Conservation (phyloP, 2,329 filamentous ascomycete species). For the Sporothrix curviconia region DNA sequence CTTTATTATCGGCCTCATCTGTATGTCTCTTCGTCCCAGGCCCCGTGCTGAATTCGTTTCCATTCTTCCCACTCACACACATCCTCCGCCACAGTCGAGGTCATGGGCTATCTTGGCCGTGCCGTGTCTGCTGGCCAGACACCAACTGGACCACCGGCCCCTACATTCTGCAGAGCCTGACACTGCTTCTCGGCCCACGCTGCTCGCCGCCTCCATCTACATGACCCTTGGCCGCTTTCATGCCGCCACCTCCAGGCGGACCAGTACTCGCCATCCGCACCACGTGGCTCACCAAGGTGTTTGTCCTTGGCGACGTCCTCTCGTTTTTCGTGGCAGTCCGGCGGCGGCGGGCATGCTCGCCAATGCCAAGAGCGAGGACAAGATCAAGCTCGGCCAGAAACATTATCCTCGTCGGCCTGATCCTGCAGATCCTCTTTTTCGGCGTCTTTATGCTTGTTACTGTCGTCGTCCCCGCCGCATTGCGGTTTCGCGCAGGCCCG, state of each 20-base stretch:
- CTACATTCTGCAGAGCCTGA: conserved; percentile 36
- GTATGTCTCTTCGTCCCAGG: no score
- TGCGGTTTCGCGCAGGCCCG: neutral
- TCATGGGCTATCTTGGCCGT: conserved; percentile 10
- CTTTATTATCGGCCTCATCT: conserved; percentile 16
- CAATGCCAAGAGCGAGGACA: conserved; percentile 18
- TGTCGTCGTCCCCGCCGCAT: conserved; percentile 6
- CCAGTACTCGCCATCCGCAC: conserved; percentile 25
- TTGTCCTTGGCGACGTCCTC: conserved; percentile 40
- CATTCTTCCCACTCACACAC: neutral
- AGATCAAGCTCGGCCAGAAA: conserved; percentile 33
- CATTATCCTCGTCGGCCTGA: conserved; percentile 39
- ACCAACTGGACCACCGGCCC: conserved; percentile 27
- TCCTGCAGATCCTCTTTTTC: conserved; percentile 44
- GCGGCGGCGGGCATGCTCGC: conserved; percentile 32
- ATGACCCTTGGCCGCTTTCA: conserved; percentile 42
- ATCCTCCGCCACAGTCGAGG: conserved; percentile 4
- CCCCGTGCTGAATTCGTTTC: neutral
- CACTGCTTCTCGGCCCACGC: conserved; percentile 39
- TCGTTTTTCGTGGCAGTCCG: conserved; percentile 38
- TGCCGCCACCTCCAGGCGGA: conserved; percentile 32
- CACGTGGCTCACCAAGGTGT: conserved; percentile 40
- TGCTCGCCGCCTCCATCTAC: conserved; percentile 46
- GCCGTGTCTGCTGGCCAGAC: conserved; percentile 19
- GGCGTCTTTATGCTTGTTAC: conserved; percentile 31